Base-by-base conservation (phyloP, 1,139 yeast genomes). In the Kodamaea sp. region DNA sequence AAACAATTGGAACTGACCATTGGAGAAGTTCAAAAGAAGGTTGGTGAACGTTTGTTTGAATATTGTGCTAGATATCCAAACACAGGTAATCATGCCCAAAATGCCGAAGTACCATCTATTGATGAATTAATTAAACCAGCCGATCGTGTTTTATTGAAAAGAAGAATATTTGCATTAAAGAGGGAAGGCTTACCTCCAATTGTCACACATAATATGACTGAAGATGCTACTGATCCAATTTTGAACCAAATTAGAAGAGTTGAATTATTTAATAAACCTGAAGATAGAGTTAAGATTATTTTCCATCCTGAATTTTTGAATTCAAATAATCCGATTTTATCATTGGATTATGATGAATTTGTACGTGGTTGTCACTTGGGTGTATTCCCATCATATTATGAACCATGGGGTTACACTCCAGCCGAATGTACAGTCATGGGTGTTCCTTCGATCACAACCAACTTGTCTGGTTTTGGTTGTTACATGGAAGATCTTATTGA, bases 361-460 rank as follows among this genome's bases (percentile, higher is more conserved):
- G 98, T 92, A 29, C 80, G 98, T 54, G 98, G 98, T 45, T 90
- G 97, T 63, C 97, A 92, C 64, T 72, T 92, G 67, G 98, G 98
- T 61, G 96, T 92, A 37, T 92, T 92, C 82, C 98, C 98, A 37
- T 88, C 97, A 0, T 92, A 92, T 66, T 92, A 92, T 58, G 98
- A 92, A 65, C 98, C 98, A 6, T 92, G 98, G 98, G 98, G 98
- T 28, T 92, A 92, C 65, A 92, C 98, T 5, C 98, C 98, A 8
- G 97, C 97, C 8, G 98, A 92, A 62, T 92, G 98, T 71, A 92
- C 98, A 1, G 98, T 92, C 28, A 92, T 92, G 98, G 98, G 98
- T 45, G 95, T 92, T 42, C 98, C 98, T 12, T 87, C 96, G n/a
- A 87, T 92, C 56, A 90, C 98, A 23, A 92, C 98, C 37, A 92